Base-by-base conservation (phyloP, 1,284 basidiomycete species). In the Papiliotrema nemorosa region DNA sequence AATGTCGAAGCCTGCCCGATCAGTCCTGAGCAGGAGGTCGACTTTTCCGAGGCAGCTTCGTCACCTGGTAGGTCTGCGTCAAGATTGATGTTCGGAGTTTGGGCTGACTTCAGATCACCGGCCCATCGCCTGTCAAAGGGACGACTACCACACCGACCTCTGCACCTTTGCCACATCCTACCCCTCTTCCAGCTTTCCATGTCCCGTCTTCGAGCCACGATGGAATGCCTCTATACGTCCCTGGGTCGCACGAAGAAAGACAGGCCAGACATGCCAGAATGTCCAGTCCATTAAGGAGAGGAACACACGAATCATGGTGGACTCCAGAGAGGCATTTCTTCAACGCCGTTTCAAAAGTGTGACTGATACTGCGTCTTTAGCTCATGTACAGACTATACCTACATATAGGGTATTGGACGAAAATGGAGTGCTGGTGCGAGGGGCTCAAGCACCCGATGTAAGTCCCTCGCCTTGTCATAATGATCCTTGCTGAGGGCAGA, bases 331-430 rank as follows among this genome's bases (percentile, higher is more conserved):
- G 67, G 64, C 68, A 63, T 0, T 73, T 65, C 63, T 73, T 73
- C 53, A 73, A 73, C 53, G 71, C 71, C 42, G 71, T 73, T 24
- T 60, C 67, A 0, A 73, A 70, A 58, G 69, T 71, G 43, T 22
- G 58, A 52, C 5, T 7, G n/a, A 25, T 20, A 20, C 9, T 26
- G 35, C 35, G 14, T 10, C 18, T 44, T 29, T 13, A 6, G 5
- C 26, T 6, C 10, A 2, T 27, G 12, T 2, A n/a, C 22, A 66
- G 64, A 73, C 69, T 5, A 73, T 92, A 59, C 87, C 89, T 9
- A 88, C 88, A 1, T 92, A 84, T 74, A 80, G 89, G 49, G 80
- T 92, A 0, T 72, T 93, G 31, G 88, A 91, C 73, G 85, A 87
- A 40, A 76, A 81, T 53, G 89, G 89, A 3, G 77, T 81, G 53